Conservation (phyloP, 2,329 filamentous ascomycete genomes). For the Basipetospora chlamydospora region DNA sequence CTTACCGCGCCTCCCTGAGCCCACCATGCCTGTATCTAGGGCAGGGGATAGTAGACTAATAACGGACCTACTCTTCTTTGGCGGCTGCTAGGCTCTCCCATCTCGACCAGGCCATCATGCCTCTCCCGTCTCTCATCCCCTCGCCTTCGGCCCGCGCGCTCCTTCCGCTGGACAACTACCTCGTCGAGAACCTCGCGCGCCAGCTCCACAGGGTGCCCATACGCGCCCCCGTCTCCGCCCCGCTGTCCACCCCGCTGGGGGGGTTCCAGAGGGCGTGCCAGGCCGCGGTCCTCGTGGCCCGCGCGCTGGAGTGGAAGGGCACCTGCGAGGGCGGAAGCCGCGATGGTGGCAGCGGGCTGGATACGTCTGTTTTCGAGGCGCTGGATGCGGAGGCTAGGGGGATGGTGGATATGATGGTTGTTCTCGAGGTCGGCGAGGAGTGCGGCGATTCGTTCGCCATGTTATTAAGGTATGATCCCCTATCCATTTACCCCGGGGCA, state of each 20-base stretch:
- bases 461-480: slow-evolving; percentile 17
- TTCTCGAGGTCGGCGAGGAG: slow-evolving; percentile 19
- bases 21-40: too few species aligned
- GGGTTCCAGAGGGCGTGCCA: slow-evolving; percentile 21
- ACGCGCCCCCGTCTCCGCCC: slow-evolving; percentile 14
- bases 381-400: slow-evolving; percentile 17
- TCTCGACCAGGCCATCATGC: slow-evolving; percentile 16
- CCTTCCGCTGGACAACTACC: slow-evolving; percentile 19
- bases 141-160: slow-evolving; percentile 21
- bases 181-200: slow-evolving; percentile 15
- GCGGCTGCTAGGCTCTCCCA: slow-evolving; percentile 19
- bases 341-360: too few species aligned
- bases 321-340: slow-evolving; percentile 8
- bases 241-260: slow-evolving; percentile 17
- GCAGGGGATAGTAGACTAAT: too few species aligned
- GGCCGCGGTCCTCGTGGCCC: slow-evolving; percentile 19
- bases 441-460: slow-evolving; percentile 21
- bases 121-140: slow-evolving; percentile 20
- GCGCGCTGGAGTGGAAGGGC: slow-evolving; percentile 14
- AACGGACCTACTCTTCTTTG: too few species aligned
- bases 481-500: too few species aligned
- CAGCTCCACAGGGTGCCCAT: slow-evolving; percentile 11
- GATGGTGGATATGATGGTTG: slow-evolving; percentile 19
- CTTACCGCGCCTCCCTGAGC: too few species aligned
- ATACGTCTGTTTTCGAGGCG: slow-evolving; percentile 17